Evolutionary conservation across 2,329 filamentous ascomycete genomes (phyloP).

Genomic region (Hypoxylon sp.): DNA sequence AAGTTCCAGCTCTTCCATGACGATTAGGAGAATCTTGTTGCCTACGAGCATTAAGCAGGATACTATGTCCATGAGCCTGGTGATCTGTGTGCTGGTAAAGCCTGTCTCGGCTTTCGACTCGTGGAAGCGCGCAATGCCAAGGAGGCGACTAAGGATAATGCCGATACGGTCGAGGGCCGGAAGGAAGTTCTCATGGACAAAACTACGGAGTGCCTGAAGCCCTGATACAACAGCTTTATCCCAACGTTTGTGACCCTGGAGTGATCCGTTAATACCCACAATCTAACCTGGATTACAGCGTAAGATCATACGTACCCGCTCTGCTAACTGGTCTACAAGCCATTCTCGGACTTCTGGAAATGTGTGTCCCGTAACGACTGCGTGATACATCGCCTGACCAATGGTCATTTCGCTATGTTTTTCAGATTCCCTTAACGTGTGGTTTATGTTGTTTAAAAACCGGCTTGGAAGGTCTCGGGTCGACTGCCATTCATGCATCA

Average conservation of each 20-base stretch:
- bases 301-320: conserved; percentile 71
- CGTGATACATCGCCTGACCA: conserved; percentile 83
- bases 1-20: conserved; percentile 82
- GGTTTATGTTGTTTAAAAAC: conserved; percentile 84
- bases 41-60: conserved; percentile 82
- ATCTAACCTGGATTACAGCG: conserved; percentile 8
- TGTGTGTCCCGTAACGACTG: conserved; percentile 86
- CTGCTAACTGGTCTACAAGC: conserved; percentile 85
- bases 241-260: conserved; percentile 91
- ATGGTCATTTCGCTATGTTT: conserved; percentile 73
- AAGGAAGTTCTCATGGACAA: conserved; percentile 89
- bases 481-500: conserved; percentile 86
- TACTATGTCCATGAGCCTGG: conserved; percentile 76
- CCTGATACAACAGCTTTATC: conserved; percentile 87
- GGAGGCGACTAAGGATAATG: conserved; percentile 84
- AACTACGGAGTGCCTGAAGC: conserved; percentile 80
- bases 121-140: conserved; percentile 86
- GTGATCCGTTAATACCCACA: conserved; percentile 25
- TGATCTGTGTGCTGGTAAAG: conserved; percentile 74
- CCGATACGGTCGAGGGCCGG: conserved; percentile 87
- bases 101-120: conserved; percentile 76
- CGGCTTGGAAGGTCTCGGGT: conserved; percentile 82
- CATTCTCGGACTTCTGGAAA: conserved; percentile 84
- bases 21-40: conserved; percentile 78
- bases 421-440: conserved; percentile 76